These are phyloP conservation scores for Saccharomycopsis sp. DNA, from an alignment of 805 yeast genomes.

Conservation along the genomic window DNA sequence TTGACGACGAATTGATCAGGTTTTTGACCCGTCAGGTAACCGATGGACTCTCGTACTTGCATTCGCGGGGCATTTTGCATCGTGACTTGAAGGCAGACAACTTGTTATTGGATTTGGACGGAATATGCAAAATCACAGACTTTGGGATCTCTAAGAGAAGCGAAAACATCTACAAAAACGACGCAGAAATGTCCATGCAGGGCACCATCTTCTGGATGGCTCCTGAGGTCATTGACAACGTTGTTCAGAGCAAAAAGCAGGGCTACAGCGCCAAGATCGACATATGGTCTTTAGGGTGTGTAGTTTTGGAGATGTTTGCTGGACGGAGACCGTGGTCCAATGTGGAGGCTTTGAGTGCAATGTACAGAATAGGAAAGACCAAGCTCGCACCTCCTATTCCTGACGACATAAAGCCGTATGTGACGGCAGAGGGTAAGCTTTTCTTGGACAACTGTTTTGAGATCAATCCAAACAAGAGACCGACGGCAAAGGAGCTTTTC, in stretches of 20 bases:
- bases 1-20: conserved; percentile 69
- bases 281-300: conserved; percentile 98
- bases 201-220: conserved; percentile 99
- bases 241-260: conserved; percentile 61
- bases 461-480: conserved; percentile 74
- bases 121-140: conserved; percentile 91
- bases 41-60: conserved; percentile 81
- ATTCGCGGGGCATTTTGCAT: conserved; percentile 80
- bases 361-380: conserved; percentile 79
- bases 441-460: conserved; percentile 74
- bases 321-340: conserved; percentile 98
- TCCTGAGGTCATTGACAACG: conserved; percentile 92
- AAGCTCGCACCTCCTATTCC: conserved; percentile 95
- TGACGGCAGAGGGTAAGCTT: conserved; percentile 57
- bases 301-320: conserved; percentile 94
- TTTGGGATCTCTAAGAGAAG: conserved; percentile 91
- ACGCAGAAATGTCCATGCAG: conserved; percentile 96
- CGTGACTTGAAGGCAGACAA: conserved; percentile 95
- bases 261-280: conserved; percentile 98
- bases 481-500: conserved; percentile 69
- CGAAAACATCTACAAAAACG: conserved; percentile 78
- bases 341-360: conserved; percentile 89
- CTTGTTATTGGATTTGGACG: conserved; percentile 79
- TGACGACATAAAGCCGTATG: conserved; percentile 64
- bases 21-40: conserved; percentile 75